phyloP scores from a whole-genome alignment of 2,329 filamentous ascomycete species.

The Aureobasidium melanogenum region DNA sequence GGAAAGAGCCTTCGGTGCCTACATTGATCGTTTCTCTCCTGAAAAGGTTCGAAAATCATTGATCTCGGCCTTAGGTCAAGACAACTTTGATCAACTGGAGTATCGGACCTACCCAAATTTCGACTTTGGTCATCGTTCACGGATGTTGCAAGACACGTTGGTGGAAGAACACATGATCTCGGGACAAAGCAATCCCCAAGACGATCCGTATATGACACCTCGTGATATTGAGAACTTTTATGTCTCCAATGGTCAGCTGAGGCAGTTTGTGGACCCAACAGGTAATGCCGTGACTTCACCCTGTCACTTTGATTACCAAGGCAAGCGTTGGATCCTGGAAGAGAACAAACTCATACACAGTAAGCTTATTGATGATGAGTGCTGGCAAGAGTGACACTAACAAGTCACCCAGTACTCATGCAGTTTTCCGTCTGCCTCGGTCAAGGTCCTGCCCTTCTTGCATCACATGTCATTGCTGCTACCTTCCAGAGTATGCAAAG shows the following conservation, averaged over 20 bases:
- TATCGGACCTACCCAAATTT: background rate
- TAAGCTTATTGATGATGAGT: background rate
- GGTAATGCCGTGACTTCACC: background rate
- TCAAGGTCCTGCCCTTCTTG: background rate
- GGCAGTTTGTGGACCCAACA: background rate
- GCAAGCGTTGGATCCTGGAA: conserved; percentile 3
- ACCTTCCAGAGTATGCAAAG: conserved; percentile 6
- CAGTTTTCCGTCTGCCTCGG: background rate
- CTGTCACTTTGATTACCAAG: background rate
- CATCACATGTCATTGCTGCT: background rate
- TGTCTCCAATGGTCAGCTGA: background rate
- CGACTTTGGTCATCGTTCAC: background rate
- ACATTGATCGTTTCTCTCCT: background rate
- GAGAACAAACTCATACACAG: background rate
- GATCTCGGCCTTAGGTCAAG: background rate
- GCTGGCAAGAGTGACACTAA: background rate
- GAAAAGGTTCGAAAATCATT: background rate
- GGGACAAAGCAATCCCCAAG: background rate
- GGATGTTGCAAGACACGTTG: background rate
- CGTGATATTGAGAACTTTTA: background rate
- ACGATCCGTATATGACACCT: conserved; percentile 4
- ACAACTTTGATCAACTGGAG: background rate
- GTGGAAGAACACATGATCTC: background rate
- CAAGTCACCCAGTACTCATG: background rate
- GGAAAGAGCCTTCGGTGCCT: background rate